These are phyloP conservation scores for Guadua angustifolia DNA, from an alignment of 176 grass and related monocot genomes.

Conservation along the genomic window DNA sequence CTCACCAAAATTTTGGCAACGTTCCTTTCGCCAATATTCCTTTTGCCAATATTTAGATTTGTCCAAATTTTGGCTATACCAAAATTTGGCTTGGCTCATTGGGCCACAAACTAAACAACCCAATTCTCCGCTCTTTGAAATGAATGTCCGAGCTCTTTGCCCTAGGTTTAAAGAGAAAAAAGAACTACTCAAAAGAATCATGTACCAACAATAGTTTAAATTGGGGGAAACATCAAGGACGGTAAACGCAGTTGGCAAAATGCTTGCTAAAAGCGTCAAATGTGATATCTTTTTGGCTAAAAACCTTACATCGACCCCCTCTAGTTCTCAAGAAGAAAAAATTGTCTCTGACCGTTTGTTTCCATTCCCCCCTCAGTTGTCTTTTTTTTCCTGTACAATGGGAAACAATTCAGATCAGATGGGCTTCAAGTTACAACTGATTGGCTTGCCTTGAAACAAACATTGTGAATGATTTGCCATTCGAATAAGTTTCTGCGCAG, in stretches of 20 bases:
- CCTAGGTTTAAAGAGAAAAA: too few species aligned
- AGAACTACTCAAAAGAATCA: too few species aligned
- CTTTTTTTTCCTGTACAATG: constrained; percentile 47
- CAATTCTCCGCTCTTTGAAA: too few species aligned
- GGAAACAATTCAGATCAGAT: constrained; percentile 46
- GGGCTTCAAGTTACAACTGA: constrained; percentile 28
- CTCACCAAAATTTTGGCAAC: too few species aligned
- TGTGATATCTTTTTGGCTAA: constrained; percentile 9
- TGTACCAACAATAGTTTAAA: too few species aligned
- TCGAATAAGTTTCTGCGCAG: constrained; percentile 27
- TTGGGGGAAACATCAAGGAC: not conserved
- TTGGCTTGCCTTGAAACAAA: constrained; percentile 22
- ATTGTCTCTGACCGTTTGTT: not conserved
- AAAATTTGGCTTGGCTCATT: too few species aligned
- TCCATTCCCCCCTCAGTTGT: not conserved
- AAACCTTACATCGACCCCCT: constrained; percentile 22
- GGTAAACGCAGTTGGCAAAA: not conserved
- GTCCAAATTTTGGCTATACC: too few species aligned
- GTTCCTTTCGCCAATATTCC: too few species aligned
- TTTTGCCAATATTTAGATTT: too few species aligned
- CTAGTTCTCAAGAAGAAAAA: constrained; percentile 14
- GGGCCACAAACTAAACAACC: too few species aligned
- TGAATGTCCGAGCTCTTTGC: too few species aligned
- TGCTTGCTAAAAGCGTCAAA: constrained; percentile 21
- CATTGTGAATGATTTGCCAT: constrained; percentile 33